Conservation (phyloP, 2,329 filamentous ascomycete genomes). For the Nannizziopsis arthrosporioides region DNA sequence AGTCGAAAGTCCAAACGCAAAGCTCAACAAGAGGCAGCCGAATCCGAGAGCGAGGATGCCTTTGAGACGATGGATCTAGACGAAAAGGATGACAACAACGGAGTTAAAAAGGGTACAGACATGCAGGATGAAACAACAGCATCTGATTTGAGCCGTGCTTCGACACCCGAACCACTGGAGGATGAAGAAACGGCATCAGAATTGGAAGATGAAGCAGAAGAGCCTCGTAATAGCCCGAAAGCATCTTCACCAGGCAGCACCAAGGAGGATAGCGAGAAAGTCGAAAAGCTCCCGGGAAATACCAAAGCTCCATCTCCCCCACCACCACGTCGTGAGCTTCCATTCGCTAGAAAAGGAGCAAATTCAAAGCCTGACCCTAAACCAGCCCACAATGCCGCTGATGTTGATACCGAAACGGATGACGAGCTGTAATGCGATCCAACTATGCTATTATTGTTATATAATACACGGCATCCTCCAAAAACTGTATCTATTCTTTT, state of each 20-base stretch:
- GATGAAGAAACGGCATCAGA: conserved; percentile 26
- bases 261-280: background rate
- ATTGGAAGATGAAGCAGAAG: conserved; percentile 22
- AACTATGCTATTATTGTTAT: background rate
- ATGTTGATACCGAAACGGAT: conserved; percentile 27
- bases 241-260: background rate
- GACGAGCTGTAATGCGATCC: conserved; percentile 28
- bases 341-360: conserved; percentile 25
- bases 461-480: too few relatives aligned
- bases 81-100: conserved; percentile 10
- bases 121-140: conserved; percentile 7
- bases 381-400: conserved; percentile 11
- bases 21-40: conserved; percentile 15
- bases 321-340: conserved; percentile 34
- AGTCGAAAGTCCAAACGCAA: conserved; percentile 22
- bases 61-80: conserved; percentile 32
- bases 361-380: conserved; percentile 9
- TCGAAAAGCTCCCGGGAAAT: background rate
- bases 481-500: too few relatives aligned
- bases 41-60: conserved; percentile 24
- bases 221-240: background rate
- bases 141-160: conserved; percentile 20
- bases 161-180: conserved; percentile 26
- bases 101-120: background rate
- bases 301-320: conserved; percentile 15